phyloP scores from a whole-genome alignment of 768 basidiomycete species.

The Ramaria sp. region DNA sequence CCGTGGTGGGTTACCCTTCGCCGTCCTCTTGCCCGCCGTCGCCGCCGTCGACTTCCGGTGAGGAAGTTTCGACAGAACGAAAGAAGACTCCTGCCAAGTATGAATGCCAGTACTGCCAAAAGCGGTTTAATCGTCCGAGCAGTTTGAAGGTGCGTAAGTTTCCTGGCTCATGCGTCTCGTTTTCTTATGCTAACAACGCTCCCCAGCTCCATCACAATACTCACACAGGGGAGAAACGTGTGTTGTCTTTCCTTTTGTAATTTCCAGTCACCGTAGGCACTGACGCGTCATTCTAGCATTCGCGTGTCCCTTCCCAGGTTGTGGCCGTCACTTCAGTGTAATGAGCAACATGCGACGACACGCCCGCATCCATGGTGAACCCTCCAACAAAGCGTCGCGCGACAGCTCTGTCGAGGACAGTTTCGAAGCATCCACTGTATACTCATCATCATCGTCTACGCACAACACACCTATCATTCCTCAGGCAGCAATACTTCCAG shows the following conservation, averaged over 20 bases:
- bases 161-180: neutral
- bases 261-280: neutral
- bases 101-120: slow-evolving; percentile 69
- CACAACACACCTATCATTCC: neutral
- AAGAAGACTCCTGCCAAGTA: slow-evolving; percentile 18
- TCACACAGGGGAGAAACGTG: slow-evolving; percentile 79
- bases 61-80: slow-evolving; percentile 1
- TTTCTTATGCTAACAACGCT: too few relatives aligned
- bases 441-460: neutral
- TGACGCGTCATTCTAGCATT: slow-evolving; percentile 40
- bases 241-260: slow-evolving; percentile 19
- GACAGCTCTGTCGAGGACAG: neutral
- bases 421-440: neutral
- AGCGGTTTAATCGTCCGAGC: slow-evolving; percentile 73
- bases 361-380: slow-evolving; percentile 48
- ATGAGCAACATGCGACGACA: slow-evolving; percentile 86
- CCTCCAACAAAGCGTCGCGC: neutral
- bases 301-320: slow-evolving; percentile 60
- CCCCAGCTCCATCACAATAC: slow-evolving; percentile 81
- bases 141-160: slow-evolving; percentile 53
- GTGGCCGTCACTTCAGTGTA: slow-evolving; percentile 75
- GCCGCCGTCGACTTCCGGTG: slow-evolving; percentile 2
- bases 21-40: neutral
- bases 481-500: neutral
- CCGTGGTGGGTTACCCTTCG: neutral